phyloP scores from a whole-genome alignment of 2,329 filamentous ascomycete species.

The Paecilomyces fulvus region DNA sequence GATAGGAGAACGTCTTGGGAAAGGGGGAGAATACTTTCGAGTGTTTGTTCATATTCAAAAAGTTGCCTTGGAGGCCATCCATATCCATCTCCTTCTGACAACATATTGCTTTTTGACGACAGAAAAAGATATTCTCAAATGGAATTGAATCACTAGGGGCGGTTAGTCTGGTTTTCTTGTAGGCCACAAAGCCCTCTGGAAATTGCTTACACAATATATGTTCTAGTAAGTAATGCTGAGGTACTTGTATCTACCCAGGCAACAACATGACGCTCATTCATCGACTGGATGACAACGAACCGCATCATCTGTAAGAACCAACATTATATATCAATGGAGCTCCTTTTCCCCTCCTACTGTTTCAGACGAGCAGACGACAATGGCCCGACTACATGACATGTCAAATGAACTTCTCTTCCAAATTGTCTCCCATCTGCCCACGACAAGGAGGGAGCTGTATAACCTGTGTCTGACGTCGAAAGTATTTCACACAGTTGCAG shows the following conservation, averaged over 20 bases:
- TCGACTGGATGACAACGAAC: neutral
- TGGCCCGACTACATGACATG: neutral
- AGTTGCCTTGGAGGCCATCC: too few species aligned
- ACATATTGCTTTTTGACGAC: too few species aligned
- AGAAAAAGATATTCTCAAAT: too few species aligned
- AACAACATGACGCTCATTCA: neutral
- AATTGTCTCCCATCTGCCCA: neutral
- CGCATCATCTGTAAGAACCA: neutral
- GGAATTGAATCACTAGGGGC: neutral
- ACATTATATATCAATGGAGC: neutral
- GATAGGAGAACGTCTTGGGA: neutral
- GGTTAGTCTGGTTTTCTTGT: neutral
- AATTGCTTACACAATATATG: neutral
- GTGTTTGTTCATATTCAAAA: too few species aligned
- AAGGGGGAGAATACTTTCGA: neutral
- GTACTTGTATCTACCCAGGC: neutral
- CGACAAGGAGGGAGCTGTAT: neutral
- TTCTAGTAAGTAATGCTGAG: neutral
- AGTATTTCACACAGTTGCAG: neutral
- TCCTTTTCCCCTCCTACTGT: too few species aligned
- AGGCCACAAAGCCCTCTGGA: too few species aligned
- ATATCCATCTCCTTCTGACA: too few species aligned
- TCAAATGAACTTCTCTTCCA: neutral
- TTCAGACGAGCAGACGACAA: neutral
- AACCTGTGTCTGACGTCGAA: neutral